These are phyloP conservation scores for Plasmodium coatneyi DNA, from an alignment of 169 alveolate species.

Conservation along the genomic window DNA sequence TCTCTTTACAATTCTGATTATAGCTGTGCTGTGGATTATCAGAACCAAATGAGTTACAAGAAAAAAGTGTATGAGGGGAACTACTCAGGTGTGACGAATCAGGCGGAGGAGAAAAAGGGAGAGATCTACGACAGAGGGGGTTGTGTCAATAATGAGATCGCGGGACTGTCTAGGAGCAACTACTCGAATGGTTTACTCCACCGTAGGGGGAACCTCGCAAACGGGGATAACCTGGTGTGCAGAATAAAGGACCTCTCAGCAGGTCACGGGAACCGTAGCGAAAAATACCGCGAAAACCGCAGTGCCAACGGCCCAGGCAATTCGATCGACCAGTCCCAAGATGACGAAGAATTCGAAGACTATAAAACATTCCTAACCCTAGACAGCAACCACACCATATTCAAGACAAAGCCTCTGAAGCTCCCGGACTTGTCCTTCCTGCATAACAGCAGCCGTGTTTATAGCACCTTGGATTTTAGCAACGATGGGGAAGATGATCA, in stretches of 20 bases:
- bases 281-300: background rate
- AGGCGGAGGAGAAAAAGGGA: background rate
- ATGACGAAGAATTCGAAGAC: conserved; percentile 67
- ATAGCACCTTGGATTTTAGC: background rate
- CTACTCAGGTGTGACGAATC: conserved; percentile 5
- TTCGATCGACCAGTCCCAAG: background rate
- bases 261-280: background rate
- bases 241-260: background rate
- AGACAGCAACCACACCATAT: conserved; percentile 54
- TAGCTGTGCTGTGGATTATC: background rate
- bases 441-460: conserved; percentile 24
- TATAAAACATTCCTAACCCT: conserved; percentile 58
- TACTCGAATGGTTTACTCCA: background rate
- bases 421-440: conserved; percentile 65
- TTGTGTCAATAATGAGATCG: background rate
- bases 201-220: background rate
- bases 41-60: background rate
- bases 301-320: background rate
- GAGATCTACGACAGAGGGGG: background rate
- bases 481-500: background rate
- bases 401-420: conserved; percentile 59
- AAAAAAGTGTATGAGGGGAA: background rate
- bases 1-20: conserved; percentile 17
- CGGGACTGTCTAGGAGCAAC: background rate
- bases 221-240: background rate